Evolutionary conservation across 148 eudicot species (phyloP), one percentile per base, ranked within the genome.

Genomic region (Agrostemma githago): DNA sequence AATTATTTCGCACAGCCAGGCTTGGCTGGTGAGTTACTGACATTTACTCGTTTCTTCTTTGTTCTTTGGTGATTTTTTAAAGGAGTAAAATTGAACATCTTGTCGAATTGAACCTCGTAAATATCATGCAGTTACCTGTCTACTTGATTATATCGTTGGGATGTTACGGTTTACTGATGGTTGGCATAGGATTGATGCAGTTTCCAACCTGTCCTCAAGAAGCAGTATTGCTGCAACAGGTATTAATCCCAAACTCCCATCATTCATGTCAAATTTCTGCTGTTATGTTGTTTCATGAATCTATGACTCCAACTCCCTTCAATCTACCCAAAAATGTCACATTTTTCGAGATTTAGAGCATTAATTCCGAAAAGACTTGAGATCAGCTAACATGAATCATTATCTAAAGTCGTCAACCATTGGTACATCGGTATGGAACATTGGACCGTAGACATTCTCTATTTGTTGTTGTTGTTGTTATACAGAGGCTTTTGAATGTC

Each of bases 191-290:
- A 66, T 83, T 94, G 66, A 94, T 91, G 89, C 91, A 81, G 66
- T 94, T 94, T 77, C 96, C 90, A 9, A 89, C 98, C 66, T 94
- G 98, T 76, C 98, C 96, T 34, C 88, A 89, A 34, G 97, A 91
- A 74, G 91, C 97, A 48, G 80, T 86, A 19, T 81, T 94, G 67
- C 80, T 93, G 61, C 94, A 89, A 74, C 86, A 90, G 91, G 96
- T 93, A 89, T 66, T n/a, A 59, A 14, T 64, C 12, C 54, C 2
- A 8, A 0, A 14, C 9, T 48, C 34, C 37, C 7, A 4, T 43
- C 9, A 46, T 68, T 58, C 40, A 34, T 68, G n/a, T 48, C 54
- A 8, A 48, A 48, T 48, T 46, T 48, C 14, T 48, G 12, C 12
- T 48, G 54, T 6, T 48, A 48, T 48, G 54, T 48, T 48, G 4